A percentile compares a stretch with the other conserved stretches of the same genome.
These are phyloP conservation scores for Pharus latifolius DNA, from an alignment of 176 grass and related monocot species.

Conservation along the genomic window DNA sequence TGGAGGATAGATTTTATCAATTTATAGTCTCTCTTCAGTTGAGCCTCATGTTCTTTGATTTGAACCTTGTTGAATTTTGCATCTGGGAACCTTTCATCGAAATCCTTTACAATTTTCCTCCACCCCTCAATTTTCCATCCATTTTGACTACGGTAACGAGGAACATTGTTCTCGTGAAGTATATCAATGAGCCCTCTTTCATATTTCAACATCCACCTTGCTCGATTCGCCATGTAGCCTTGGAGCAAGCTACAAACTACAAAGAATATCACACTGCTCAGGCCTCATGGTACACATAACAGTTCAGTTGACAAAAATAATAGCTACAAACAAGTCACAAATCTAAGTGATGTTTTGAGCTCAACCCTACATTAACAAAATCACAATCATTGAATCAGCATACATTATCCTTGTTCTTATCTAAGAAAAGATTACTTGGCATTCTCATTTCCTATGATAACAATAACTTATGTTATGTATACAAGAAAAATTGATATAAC, in stretches of 20 bases:
- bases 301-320: neutral
- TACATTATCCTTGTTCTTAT: neutral
- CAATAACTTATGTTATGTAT: too few relatives aligned
- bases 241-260: neutral
- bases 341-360: neutral
- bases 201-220: constrained; percentile 43
- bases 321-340: neutral
- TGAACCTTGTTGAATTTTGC: constrained; percentile 42
- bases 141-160: constrained; percentile 27
- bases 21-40: constrained; percentile 40
- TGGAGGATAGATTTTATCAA: constrained; percentile 34
- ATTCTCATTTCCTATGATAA: too few relatives aligned
- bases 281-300: neutral
- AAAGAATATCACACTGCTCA: neutral
- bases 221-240: constrained; percentile 31
- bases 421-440: neutral
- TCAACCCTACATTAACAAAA: neutral
- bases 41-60: constrained; percentile 43
- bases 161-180: constrained; percentile 33
- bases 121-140: constrained; percentile 40
- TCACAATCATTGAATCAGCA: neutral
- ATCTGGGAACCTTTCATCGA: constrained; percentile 31
- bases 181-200: constrained; percentile 39
- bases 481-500: too few relatives aligned
- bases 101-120: constrained; percentile 34